Evolutionary conservation across 208 protist genomes (phyloP).

Genomic region (Crithidia brevicula): DNA sequence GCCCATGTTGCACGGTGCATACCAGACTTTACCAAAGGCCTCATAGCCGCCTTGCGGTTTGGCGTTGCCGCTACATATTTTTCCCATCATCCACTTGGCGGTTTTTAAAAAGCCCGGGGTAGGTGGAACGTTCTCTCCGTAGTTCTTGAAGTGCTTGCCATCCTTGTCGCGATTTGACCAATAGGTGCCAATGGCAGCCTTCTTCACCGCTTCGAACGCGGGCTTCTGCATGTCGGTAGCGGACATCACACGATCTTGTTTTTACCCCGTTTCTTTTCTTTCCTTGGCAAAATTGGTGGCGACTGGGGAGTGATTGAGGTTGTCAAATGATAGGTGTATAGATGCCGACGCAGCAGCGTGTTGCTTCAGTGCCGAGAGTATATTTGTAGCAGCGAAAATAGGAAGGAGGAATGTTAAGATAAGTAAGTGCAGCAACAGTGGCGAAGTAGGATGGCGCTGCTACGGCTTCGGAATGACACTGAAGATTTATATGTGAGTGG

Average conservation of each 20-base stretch:
- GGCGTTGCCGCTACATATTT: slow-evolving; percentile 12
- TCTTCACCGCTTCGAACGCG: slow-evolving; percentile 17
- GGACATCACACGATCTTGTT: slow-evolving; percentile 1
- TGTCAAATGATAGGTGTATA: no score
- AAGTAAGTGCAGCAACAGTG: no score
- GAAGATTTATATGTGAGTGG: no score
- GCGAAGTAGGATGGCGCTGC: no score
- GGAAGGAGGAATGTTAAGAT: no score
- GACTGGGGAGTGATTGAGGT: no score
- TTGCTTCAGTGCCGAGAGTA: no score
- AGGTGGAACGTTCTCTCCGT: slow-evolving; percentile 13
- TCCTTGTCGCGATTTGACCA: slow-evolving; percentile 59
- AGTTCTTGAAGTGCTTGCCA: slow-evolving; percentile 66
- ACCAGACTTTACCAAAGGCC: slow-evolving; percentile 47
- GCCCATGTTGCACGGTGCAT: slow-evolving; percentile 40
- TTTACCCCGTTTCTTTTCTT: neutral
- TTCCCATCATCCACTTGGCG: slow-evolving; percentile 26
- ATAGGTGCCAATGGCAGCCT: slow-evolving; percentile 29
- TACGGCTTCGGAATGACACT: no score
- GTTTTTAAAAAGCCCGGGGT: neutral
- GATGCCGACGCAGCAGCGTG: no score
- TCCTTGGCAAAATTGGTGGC: neutral
- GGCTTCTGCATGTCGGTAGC: slow-evolving; percentile 16
- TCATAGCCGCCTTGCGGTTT: slow-evolving; percentile 46
- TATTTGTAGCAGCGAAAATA: no score